phyloP scores from a whole-genome alignment of 2,329 filamentous ascomycete species.

The Penicillium sp. region DNA sequence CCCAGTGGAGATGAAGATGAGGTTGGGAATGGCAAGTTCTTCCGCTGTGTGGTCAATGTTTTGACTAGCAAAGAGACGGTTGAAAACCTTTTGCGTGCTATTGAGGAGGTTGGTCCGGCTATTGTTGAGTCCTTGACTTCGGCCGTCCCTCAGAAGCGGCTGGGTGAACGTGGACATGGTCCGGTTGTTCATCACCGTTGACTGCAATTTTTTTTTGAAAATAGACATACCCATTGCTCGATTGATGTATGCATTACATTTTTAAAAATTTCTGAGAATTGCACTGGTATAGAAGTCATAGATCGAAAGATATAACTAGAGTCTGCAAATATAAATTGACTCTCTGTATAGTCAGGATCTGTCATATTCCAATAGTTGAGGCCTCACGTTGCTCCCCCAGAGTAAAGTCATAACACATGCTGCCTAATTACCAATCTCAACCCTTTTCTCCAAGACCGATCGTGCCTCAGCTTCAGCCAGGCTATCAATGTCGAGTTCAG shows the following conservation, averaged over 20 bases:
- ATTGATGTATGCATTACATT: neutral
- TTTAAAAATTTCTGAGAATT: neutral
- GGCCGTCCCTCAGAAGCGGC: conserved; percentile 28
- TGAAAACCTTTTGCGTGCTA: conserved; percentile 63
- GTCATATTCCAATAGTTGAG: neutral
- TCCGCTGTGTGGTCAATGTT: conserved; percentile 70
- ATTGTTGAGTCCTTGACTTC: conserved; percentile 38
- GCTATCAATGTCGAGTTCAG: conserved; percentile 48
- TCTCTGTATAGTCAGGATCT: neutral
- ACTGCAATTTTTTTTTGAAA: neutral
- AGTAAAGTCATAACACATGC: neutral
- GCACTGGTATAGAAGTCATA: neutral
- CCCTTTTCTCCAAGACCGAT: conserved; percentile 50
- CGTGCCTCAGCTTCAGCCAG: conserved; percentile 52
- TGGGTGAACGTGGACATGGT: conserved; percentile 40
- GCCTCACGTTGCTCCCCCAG: conserved; percentile 1
- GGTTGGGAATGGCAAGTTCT: conserved; percentile 64
- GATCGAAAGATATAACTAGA: neutral
- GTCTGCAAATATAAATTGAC: neutral
- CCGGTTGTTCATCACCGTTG: conserved; percentile 37
- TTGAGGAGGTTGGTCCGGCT: conserved; percentile 53
- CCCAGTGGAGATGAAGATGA: conserved; percentile 53
- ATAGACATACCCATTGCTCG: neutral
- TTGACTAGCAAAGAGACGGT: conserved; percentile 63
- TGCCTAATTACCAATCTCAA: conserved; percentile 46